A percentile compares a stretch with the other conserved stretches of the same genome.
These are phyloP conservation scores for Lasiosphaeria hispida DNA, from an alignment of 495 filamentous ascomycete genomes.

Conservation along the genomic window DNA sequence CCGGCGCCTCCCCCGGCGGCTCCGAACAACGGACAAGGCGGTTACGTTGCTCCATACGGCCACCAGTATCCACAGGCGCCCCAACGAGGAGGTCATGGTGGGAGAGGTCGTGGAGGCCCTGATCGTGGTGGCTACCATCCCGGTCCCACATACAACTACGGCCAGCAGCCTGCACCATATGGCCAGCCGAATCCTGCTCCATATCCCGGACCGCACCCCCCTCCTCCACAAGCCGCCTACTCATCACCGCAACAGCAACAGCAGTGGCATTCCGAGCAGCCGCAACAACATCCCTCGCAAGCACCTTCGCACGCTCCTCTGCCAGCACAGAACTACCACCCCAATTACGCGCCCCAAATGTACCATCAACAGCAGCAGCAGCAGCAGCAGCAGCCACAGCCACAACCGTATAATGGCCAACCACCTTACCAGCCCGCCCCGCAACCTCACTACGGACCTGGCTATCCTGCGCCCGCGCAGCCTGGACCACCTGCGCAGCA, in stretches of 20 bases:
- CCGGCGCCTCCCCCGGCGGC: slow-evolving; percentile 49
- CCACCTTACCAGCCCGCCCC: slow-evolving; percentile 23
- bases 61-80: slow-evolving; percentile 34
- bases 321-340: slow-evolving; percentile 47
- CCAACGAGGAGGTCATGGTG: slow-evolving; percentile 32
- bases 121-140: slow-evolving; percentile 38
- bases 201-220: slow-evolving; percentile 22
- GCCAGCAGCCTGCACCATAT: slow-evolving; percentile 24
- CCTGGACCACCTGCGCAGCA: slow-evolving; percentile 37
- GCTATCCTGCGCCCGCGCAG: slow-evolving; percentile 31
- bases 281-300: slow-evolving; percentile 24
- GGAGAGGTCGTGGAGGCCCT: slow-evolving; percentile 34
- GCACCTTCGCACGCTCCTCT: slow-evolving; percentile 32
- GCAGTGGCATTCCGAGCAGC: slow-evolving; percentile 29
- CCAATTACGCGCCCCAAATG: slow-evolving; percentile 51
- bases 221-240: slow-evolving; percentile 22
- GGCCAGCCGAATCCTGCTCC: slow-evolving; percentile 23
- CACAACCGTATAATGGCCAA: slow-evolving; percentile 22
- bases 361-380: slow-evolving; percentile 34
- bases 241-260: slow-evolving; percentile 26
- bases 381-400: slow-evolving; percentile 22
- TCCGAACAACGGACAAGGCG: slow-evolving; percentile 23
- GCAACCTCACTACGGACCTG: slow-evolving; percentile 34
- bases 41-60: slow-evolving; percentile 36
- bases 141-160: slow-evolving; percentile 24